phyloP scores from a whole-genome alignment of 768 basidiomycete genomes.

The Sistotremastrum suecicum region DNA sequence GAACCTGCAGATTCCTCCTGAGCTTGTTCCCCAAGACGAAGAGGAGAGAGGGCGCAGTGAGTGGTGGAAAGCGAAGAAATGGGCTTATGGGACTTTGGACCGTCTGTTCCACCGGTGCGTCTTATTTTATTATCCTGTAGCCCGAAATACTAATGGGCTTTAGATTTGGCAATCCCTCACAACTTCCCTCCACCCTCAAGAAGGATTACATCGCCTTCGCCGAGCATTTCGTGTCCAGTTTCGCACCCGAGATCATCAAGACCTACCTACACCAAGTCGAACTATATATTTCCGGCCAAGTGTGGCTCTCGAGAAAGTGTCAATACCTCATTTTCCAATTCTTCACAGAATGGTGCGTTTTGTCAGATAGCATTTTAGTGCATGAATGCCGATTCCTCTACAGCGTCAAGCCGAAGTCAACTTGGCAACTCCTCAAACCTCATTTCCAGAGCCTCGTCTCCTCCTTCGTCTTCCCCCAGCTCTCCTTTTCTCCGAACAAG shows the following conservation, averaged over 20 bases:
- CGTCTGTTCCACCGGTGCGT: constrained; percentile 59
- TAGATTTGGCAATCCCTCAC: constrained; percentile 79
- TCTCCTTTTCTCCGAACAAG: constrained; percentile 60
- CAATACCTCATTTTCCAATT: constrained; percentile 76
- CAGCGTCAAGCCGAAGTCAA: constrained; percentile 88
- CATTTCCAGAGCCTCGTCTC: constrained; percentile 70
- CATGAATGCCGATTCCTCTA: not conserved
- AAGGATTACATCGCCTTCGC: constrained; percentile 59
- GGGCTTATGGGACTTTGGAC: constrained; percentile 76
- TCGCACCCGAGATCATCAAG: constrained; percentile 80
- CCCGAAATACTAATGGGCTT: not conserved
- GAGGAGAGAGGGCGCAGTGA: constrained; percentile 66
- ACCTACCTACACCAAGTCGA: constrained; percentile 61
- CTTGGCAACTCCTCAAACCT: constrained; percentile 77
- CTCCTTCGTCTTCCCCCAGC: constrained; percentile 73
- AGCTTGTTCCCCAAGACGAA: constrained; percentile 52
- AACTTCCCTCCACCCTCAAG: constrained; percentile 61
- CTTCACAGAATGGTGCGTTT: constrained; percentile 73
- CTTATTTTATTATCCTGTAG: not conserved
- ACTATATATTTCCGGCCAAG: constrained; percentile 55
- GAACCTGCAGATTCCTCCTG: constrained; percentile 52
- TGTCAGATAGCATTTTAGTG: not conserved
- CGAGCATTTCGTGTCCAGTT: constrained; percentile 58
- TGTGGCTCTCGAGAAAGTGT: constrained; percentile 73
- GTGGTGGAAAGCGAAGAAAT: constrained; percentile 92